These are phyloP conservation scores for Grosmannia huntii DNA, from an alignment of 2,329 filamentous ascomycete species.

Conservation along the genomic window DNA sequence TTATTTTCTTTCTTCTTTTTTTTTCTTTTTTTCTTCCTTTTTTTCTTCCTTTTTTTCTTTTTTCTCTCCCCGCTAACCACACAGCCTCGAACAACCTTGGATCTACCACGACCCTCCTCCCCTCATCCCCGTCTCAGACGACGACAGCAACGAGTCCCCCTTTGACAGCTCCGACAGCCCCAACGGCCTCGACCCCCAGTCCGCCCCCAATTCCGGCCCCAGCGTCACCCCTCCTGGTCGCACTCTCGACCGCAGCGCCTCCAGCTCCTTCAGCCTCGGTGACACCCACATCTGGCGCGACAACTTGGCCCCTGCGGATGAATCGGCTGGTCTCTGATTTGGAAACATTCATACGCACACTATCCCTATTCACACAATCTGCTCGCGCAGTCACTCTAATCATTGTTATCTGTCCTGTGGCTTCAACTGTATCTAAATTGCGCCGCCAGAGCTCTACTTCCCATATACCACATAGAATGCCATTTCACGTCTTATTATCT, in stretches of 20 bases:
- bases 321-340: background rate
- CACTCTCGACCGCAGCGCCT: constrained; percentile 21
- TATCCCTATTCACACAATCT: background rate
- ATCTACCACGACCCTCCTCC: constrained; percentile 46
- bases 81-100: constrained; percentile 57
- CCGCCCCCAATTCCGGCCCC: background rate
- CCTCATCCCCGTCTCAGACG: constrained; percentile 10
- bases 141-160: constrained; percentile 4
- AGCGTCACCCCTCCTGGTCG: constrained; percentile 3
- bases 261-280: constrained; percentile 33
- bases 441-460: background rate
- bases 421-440: background rate
- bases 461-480: constrained; percentile 6
- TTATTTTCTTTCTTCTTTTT: background rate
- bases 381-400: background rate
- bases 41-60: constrained; percentile 20
- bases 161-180: constrained; percentile 1
- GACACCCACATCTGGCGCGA: constrained; percentile 39
- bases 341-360: background rate
- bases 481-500: background rate
- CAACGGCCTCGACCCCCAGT: background rate
- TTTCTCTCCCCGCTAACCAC: constrained; percentile 21
- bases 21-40: constrained; percentile 31
- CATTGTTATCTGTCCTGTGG: background rate
- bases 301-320: background rate